These are phyloP conservation scores for Pestalotiopsis sp. DNA, from an alignment of 2,329 filamentous ascomycete species.

Conservation along the genomic window DNA sequence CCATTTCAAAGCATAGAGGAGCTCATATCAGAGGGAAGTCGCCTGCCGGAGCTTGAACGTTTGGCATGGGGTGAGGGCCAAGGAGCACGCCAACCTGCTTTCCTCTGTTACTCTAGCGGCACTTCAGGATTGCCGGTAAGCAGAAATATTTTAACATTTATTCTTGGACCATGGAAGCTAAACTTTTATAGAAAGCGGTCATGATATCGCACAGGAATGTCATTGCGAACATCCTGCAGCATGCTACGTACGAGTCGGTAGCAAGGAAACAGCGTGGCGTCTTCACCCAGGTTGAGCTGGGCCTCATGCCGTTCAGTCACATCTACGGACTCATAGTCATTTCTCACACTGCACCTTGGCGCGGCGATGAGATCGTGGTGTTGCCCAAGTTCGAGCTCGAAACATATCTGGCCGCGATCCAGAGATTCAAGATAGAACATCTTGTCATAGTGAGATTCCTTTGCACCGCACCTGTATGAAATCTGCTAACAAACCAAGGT, in stretches of 20 bases:
- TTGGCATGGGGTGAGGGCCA: conserved; percentile 61
- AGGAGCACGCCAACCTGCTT: conserved; percentile 65
- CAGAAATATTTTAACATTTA: conserved; percentile 4
- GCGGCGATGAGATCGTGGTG: conserved; percentile 73
- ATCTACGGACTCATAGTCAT: conserved; percentile 78
- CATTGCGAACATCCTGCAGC: conserved; percentile 74
- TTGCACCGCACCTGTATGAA: background rate
- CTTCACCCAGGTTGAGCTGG: conserved; percentile 50
- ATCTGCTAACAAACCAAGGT: conserved; percentile 62
- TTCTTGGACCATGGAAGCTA: background rate
- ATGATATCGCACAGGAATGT: conserved; percentile 79
- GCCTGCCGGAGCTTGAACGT: conserved; percentile 51
- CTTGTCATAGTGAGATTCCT: background rate
- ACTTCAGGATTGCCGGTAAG: conserved; percentile 71
- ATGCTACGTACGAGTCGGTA: conserved; percentile 45
- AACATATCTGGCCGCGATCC: conserved; percentile 62
- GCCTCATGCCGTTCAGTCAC: conserved; percentile 75
- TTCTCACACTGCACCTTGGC: conserved; percentile 65
- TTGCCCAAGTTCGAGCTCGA: conserved; percentile 75
- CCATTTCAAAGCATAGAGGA: conserved; percentile 66
- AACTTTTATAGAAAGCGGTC: conserved; percentile 66
- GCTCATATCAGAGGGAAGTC: conserved; percentile 60
- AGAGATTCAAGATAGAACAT: conserved; percentile 66
- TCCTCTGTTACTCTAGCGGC: conserved; percentile 74
- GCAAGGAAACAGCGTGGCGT: conserved; percentile 30